These are phyloP conservation scores for Scytalidium sp. DNA, from an alignment of 2,329 filamentous ascomycete species.

Conservation along the genomic window DNA sequence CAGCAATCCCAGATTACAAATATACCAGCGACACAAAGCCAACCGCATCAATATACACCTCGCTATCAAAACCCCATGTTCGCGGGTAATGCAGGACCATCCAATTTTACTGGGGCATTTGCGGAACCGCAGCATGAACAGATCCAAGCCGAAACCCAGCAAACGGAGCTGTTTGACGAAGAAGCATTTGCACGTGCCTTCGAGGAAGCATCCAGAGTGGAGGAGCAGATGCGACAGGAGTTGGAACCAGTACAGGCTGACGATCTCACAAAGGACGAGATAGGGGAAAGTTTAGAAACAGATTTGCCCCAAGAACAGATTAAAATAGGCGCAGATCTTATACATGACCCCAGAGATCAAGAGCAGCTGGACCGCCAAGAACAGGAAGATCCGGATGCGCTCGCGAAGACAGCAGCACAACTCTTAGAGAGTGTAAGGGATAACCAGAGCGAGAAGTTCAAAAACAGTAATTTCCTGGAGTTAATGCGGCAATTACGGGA, in stretches of 20 bases:
- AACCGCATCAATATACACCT: conserved; percentile 7
- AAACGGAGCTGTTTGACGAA: conserved; percentile 45
- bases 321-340: conserved; percentile 30
- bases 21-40: conserved; percentile 14
- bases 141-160: conserved; percentile 15
- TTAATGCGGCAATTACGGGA: conserved; percentile 76
- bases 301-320: conserved; percentile 22
- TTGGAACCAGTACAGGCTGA: conserved; percentile 6
- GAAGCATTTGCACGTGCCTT: conserved; percentile 54
- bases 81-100: conserved; percentile 5
- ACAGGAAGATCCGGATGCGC: conserved; percentile 49
- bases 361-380: conserved; percentile 29
- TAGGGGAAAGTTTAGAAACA: neutral
- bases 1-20: conserved; percentile 26
- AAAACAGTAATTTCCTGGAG: conserved; percentile 71
- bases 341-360: conserved; percentile 18
- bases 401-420: conserved; percentile 68
- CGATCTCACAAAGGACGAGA: neutral
- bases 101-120: conserved; percentile 6
- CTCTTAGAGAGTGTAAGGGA: conserved; percentile 66
- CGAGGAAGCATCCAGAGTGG: conserved; percentile 28
- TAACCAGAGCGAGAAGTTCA: conserved; percentile 72
- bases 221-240: conserved; percentile 11
- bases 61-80: conserved; percentile 11
- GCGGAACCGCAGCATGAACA: conserved; percentile 9